Evolutionary conservation across 345 rosid genomes (phyloP), one percentile per base, ranked within the genome.

Genomic region (Populus alba): DNA sequence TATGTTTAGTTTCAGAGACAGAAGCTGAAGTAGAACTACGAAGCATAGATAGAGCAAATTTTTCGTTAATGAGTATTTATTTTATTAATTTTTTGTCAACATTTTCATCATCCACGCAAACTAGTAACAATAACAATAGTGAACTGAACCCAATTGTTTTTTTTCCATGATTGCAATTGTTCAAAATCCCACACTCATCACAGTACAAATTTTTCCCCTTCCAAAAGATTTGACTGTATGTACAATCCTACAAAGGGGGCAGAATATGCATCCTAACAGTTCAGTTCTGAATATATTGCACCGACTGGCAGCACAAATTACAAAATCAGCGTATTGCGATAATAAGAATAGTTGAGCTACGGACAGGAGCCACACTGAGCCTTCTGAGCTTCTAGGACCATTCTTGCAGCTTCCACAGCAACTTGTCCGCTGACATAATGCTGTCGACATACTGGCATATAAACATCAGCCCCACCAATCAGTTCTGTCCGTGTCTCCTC

Each of bases 381-480:
- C 62, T 85, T 86, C 72, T 82, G 72, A 31, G 92, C 85, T 82
- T 86, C 91, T 66, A 89, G 71, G 31, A 90, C 89, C 71, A 70
- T 85, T 77, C 91, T 91, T n/a, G 97, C 87, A 31, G 92, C 88
- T 76, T 90, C 95, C 71, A 87, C 85, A 38, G 88, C 91, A 25
- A 78, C 90, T 78, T 91, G 94, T 71, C 97, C 98, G 1, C 83
- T 85, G 5, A 89, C 90, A 76, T 93, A 93, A 68, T 93, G 97
- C 76, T 71, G 84, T 41, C 98, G 76, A 76, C 98, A 93, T 12
- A 95, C 97, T 0, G 98, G 95, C 97, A 93, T 95, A 84, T 93
- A 93, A 5, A 91, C 81, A 70, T 95, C 91, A 2, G 96, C 87
- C 2, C 98, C 99, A 0, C 94, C 98, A 0, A 95, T 91, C 49